Evolutionary conservation across 768 basidiomycete genomes (phyloP).

Genomic region (Hypsizygus marmoreus): DNA sequence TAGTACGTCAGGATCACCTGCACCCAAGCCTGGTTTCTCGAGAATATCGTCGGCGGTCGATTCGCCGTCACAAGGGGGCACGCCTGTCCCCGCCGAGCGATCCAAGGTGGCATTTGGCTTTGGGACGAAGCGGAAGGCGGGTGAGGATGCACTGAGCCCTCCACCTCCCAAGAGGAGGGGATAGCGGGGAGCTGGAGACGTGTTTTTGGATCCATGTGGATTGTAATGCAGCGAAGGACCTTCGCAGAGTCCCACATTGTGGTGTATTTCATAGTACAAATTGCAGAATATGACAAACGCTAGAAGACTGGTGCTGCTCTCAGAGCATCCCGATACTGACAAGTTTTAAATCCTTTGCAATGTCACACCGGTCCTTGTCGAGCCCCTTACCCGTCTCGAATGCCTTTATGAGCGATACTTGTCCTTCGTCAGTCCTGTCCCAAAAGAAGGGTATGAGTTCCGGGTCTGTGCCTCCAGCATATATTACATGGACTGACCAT

Average conservation of each 20-base stretch:
- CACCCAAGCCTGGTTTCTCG: slow-evolving; percentile 75
- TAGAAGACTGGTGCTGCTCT: neutral
- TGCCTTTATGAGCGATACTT: slow-evolving; percentile 72
- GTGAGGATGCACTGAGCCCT: slow-evolving; percentile 63
- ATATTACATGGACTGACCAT: slow-evolving; percentile 65
- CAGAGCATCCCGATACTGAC: slow-evolving; percentile 63
- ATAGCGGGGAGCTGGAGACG: neutral
- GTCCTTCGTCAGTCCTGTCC: slow-evolving; percentile 81
- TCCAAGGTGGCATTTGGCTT: slow-evolving; percentile 79
- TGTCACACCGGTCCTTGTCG: slow-evolving; percentile 73
- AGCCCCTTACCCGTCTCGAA: slow-evolving; percentile 69
- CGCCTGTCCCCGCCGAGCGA: slow-evolving; percentile 64
- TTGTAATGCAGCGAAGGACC: too few relatives aligned
- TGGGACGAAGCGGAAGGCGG: slow-evolving; percentile 79
- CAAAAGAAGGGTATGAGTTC: slow-evolving; percentile 1
- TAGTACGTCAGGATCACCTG: slow-evolving; percentile 58
- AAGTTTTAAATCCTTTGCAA: slow-evolving; percentile 76
- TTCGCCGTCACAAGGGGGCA: slow-evolving; percentile 52
- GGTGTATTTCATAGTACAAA: too few relatives aligned
- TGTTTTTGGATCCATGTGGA: neutral
- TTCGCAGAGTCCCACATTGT: too few relatives aligned
- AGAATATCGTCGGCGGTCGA: slow-evolving; percentile 66
- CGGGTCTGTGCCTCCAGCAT: too few relatives aligned
- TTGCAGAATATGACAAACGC: too few relatives aligned
- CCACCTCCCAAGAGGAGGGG: slow-evolving; percentile 66